Base-by-base conservation (phyloP, 805 yeast species). In the Saturnispora hagleri region DNA sequence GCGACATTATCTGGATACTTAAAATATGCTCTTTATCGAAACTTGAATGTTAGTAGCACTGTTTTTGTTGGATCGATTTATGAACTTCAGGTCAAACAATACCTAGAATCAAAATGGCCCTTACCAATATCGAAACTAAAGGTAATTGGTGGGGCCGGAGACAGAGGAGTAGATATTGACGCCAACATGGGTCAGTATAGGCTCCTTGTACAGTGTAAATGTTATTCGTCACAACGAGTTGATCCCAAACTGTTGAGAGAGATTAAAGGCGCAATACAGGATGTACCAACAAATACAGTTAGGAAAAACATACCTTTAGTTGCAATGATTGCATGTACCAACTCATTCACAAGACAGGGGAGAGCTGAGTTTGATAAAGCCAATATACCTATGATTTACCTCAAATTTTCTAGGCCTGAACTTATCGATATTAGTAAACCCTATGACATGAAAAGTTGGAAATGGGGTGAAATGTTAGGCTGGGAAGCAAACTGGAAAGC, bases 31-130 rank as follows among this genome's bases (percentile, higher is more conserved):
- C 58, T 54, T 35, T 47, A 61, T n/a, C 60, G 65, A 28, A 70
- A 62, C 46, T 62, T 74, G n/a, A 68, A 70, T 40, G 73, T 79
- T 17, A 72, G 52, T 5, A 70, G 80, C 0, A 68, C 79, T 0
- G 82, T 71, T 2, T 79, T 77, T 59, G 64, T 67, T 47, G 86
- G 86, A 3, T 77, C 82, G 0, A 55, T 80, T 34, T 81, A 80
- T 57, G 86, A 81, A 55, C 62, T 77, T 18, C 60, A 71, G 2
- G 68, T 74, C 27, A 68, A 73, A 55, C 65, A 66, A 5, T 65
- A 70, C 35, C 62, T 81, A 4, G 67, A 69, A 52, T 33, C 24
- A 10, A n/a, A 50, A 17, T 50, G 43, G 44, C 47, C 47, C 15
- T 17, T 44, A 28, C 48, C 45, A 5, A 22, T 50, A 9, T 47